Evolutionary conservation across 2,329 filamentous ascomycete genomes (phyloP), one percentile per base, ranked within the genome.

Genomic region (Domatiomyces globalis): DNA sequence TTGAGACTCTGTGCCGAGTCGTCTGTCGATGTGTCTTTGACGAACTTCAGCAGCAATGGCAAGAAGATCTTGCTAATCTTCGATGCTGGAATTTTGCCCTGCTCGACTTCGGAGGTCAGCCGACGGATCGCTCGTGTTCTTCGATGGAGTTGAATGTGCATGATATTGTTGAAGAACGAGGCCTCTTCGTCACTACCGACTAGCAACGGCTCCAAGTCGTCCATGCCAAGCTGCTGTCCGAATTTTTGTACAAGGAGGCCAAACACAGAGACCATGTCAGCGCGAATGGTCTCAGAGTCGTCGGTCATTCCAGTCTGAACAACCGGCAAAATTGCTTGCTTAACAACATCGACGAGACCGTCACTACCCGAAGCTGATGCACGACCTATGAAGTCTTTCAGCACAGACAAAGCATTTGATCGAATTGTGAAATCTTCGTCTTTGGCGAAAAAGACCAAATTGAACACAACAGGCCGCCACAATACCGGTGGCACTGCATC

Each of bases 1-100:
- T 87, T 83, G 49, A 96, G 74, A 48, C 88, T 90, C 59, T 94
- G 85, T 36, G 87, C 75, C 46, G 71, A 72, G 54, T 81, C 88
- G 64, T 95, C 87, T 46, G 87, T 85, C 4, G 78, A 79, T 54
- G 84, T 80, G 53, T 88, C 84, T 63, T 95, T 90, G 20, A 95
- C 83, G 63, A 95, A 96, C 64, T 95, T 89, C 63, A 98, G 92
- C 8, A 96, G 74, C 18, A 98, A 73, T 0, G 92, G 94, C 43
- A 98, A 79, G 63, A 96, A 87, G 62, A 95, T 85, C 17, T 90
- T 83, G 53, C 83, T 82, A 56, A 94, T 75, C 61, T 94, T 94
- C 49, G 80, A 80, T 61, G 86, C 85, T 55, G 77, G 77, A 53
- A 98, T 72, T 47, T 79, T 74, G 10, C 78, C 74, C 51, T 75